Conservation (phyloP, 352 stramenopile genomes). For the Phytophthora hibernalis region DNA sequence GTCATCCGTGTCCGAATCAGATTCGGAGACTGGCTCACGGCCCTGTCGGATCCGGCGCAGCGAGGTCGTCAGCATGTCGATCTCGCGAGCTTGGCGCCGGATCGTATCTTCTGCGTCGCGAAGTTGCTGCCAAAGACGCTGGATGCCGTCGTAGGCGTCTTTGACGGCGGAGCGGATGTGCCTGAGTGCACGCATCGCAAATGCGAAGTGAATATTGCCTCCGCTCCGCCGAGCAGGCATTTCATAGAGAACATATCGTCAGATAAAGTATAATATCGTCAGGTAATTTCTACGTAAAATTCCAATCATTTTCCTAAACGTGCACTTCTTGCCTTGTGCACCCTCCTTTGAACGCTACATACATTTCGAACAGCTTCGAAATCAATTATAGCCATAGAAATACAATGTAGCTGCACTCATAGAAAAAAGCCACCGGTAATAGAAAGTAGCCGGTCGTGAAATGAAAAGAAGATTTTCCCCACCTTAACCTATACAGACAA, state of each 20-base stretch:
- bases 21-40: too few species aligned
- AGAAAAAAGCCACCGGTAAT: neutral
- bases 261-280: neutral
- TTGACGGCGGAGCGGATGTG: too few species aligned
- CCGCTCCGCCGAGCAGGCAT: too few species aligned
- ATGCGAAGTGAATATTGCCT: too few species aligned
- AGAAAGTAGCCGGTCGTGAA: neutral
- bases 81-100: neutral
- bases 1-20: neutral
- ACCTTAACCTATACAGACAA: too few species aligned
- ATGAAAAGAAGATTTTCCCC: neutral
- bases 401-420: neutral
- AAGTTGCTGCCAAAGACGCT: neutral
- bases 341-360: neutral
- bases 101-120: neutral
- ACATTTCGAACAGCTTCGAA: neutral
- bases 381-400: neutral
- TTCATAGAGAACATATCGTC: neutral
- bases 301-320: too few species aligned
- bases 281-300: neutral
- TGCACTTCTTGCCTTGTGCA: neutral
- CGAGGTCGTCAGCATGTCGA: neutral
- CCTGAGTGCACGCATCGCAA: too few species aligned
- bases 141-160: neutral
- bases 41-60: too few species aligned